Percentiles rank a stretch among this genome's conserved stretches.
phyloP scores from a whole-genome alignment of 331 rosid genomes.

The Saraca asoca region DNA sequence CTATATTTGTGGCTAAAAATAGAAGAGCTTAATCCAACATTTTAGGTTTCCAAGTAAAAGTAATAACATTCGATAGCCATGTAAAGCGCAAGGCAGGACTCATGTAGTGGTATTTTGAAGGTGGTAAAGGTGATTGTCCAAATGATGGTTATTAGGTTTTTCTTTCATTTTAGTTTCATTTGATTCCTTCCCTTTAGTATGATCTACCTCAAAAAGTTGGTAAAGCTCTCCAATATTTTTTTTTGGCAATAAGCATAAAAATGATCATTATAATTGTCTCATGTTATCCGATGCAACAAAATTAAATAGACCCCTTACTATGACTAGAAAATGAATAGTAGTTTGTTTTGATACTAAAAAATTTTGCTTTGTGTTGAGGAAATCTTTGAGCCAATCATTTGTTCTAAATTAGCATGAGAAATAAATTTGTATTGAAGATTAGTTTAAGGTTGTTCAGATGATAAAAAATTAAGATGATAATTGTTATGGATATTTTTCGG shows the following conservation, averaged over 20 bases:
- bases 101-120: conserved; percentile 69
- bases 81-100: conserved; percentile 72
- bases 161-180: conserved; percentile 36
- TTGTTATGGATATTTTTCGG: too few relatives aligned
- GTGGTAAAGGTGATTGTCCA: conserved; percentile 97
- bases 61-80: conserved; percentile 61
- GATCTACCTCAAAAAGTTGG: not conserved
- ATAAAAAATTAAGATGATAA: too few relatives aligned
- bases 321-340: conserved; percentile 15
- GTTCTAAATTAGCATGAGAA: not conserved
- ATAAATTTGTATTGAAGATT: too few relatives aligned
- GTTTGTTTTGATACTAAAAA: conserved; percentile 9
- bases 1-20: too few relatives aligned
- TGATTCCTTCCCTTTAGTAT: conserved; percentile 26
- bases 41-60: conserved; percentile 84
- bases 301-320: not conserved
- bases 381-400: conserved; percentile 6
- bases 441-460: too few relatives aligned
- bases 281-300: conserved; percentile 1
- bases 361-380: conserved; percentile 5
- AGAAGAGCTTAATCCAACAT: conserved; percentile 19
- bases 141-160: conserved; percentile 97
- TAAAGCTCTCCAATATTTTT: conserved; percentile 10
- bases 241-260: conserved; percentile 5
- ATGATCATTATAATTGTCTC: conserved; percentile 21